A percentile compares a stretch with the other conserved stretches of the same genome.
These are phyloP conservation scores for Fonsecaea erecta DNA, from an alignment of 2,329 filamentous ascomycete species.

Conservation along the genomic window DNA sequence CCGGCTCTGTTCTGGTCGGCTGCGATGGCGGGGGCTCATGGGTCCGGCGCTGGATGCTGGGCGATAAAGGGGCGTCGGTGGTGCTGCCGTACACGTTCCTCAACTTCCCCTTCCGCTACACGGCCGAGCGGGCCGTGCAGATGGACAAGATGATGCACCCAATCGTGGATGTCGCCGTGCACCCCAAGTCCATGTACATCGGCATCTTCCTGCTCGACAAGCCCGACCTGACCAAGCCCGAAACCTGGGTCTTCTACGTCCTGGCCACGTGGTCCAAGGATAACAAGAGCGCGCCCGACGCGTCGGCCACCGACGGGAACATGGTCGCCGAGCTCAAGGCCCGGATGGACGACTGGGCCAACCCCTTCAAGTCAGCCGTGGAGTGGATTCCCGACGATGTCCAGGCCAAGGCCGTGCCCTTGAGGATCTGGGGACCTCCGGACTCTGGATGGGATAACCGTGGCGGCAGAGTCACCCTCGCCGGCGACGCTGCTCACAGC, in stretches of 20 bases:
- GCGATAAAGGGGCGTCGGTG: slow-evolving; percentile 22
- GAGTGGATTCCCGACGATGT: slow-evolving; percentile 34
- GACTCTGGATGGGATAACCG: slow-evolving; percentile 39
- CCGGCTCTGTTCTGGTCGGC: slow-evolving; percentile 35
- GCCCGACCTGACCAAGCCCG: slow-evolving; percentile 31
- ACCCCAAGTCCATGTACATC: slow-evolving; percentile 35
- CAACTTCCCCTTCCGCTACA: slow-evolving; percentile 32
- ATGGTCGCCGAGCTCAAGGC: slow-evolving; percentile 36
- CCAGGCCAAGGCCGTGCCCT: slow-evolving; percentile 32
- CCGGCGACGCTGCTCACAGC: slow-evolving; percentile 66
- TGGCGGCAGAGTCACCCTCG: slow-evolving; percentile 49
- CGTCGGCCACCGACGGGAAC: slow-evolving; percentile 14
- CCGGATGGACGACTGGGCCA: slow-evolving; percentile 32
- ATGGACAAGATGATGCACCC: slow-evolving; percentile 37
- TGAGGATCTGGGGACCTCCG: slow-evolving; percentile 36
- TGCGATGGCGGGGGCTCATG: slow-evolving; percentile 35
- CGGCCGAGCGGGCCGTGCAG: slow-evolving; percentile 32
- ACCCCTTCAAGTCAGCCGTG: slow-evolving; percentile 32
- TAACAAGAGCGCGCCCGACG: background rate
- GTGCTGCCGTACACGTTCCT: slow-evolving; percentile 30
- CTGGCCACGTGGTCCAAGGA: slow-evolving; percentile 31
- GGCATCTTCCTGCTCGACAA: slow-evolving; percentile 35
- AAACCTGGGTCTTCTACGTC: slow-evolving; percentile 36
- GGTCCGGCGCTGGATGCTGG: slow-evolving; percentile 32
- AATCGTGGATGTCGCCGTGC: slow-evolving; percentile 34